A percentile compares a stretch with the other conserved stretches of the same genome.
These are phyloP conservation scores for Prunus mira DNA, from an alignment of 306 rosid genomes.

Conservation along the genomic window DNA sequence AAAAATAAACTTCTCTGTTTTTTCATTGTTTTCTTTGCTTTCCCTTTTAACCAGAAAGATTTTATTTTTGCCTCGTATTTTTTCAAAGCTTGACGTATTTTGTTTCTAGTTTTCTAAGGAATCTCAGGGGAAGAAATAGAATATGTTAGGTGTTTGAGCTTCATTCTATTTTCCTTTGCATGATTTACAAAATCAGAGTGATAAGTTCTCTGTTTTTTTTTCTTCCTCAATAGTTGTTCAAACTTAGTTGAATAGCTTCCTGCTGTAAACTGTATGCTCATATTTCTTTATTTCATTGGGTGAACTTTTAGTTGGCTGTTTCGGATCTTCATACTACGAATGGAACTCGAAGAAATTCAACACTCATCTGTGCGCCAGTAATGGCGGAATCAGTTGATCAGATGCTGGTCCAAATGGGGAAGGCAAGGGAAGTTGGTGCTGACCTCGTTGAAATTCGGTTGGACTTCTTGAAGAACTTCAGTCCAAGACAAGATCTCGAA, in stretches of 20 bases:
- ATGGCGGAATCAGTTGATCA: slow-evolving; percentile 39
- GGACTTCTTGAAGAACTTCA: slow-evolving; percentile 47
- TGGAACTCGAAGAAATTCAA: slow-evolving; percentile 38
- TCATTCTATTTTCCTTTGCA: not conserved
- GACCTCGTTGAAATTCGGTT: slow-evolving; percentile 52
- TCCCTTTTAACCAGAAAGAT: not conserved
- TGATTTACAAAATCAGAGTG: not conserved
- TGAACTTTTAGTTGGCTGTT: slow-evolving; percentile 21
- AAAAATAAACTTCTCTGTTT: not conserved
- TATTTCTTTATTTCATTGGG: not conserved
- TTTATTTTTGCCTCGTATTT: not conserved
- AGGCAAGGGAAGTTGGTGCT: slow-evolving; percentile 48
- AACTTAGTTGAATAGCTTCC: not conserved
- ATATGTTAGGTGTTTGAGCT: not conserved
- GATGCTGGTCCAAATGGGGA: slow-evolving; percentile 41
- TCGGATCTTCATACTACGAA: slow-evolving; percentile 13
- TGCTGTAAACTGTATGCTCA: not conserved
- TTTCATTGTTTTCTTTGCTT: not conserved
- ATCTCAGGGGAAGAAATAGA: not conserved
- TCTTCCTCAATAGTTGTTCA: not conserved
- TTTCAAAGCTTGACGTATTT: not conserved
- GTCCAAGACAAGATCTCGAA: slow-evolving; percentile 37
- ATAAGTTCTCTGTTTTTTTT: not conserved
- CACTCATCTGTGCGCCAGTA: slow-evolving; percentile 46
- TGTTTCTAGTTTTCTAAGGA: not conserved